Base-by-base conservation (phyloP, 768 basidiomycete genomes). In the Rhodotorula sphaerocarpa region DNA sequence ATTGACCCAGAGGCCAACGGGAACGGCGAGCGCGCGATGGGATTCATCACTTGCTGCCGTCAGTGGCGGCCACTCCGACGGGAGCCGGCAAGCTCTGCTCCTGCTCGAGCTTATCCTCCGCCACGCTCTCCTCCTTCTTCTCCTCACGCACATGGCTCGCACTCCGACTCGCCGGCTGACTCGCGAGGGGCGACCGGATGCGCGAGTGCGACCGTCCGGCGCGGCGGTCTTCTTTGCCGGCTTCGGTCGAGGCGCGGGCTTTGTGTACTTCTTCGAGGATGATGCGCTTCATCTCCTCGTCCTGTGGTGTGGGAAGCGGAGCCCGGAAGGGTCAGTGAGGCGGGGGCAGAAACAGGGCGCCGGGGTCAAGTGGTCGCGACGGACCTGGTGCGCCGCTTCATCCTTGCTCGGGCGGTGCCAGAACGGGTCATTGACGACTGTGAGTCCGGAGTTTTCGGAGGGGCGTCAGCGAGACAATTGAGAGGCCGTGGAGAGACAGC, bases 351-450 rank as follows among this genome's bases (percentile, higher is more conserved):
- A n/a, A n/a, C n/a, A n/a, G n/a, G n/a, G n/a, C n/a, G n/a, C n/a
- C n/a, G n/a, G n/a, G n/a, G n/a, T n/a, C n/a, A n/a, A n/a, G n/a
- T n/a, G 42, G 11, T 23, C 11, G n/a, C 10, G 45, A 46, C n/a
- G 52, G 3, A 42, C 36, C 39, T 53, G 52, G 52, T 53, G 44
- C 31, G 30, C 55, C 28, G 34, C 45, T 34, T 57, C 45, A 23
- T 47, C 46, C 55, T 57, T 39, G 27, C 18, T 27, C 55, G 45
- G 12, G n/a, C 55, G 55, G 30, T 57, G 45, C 25, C 44, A 57
- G 46, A 57, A 57, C 21, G 55, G 55, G 36, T 57, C 55, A n/a
- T 47, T 27, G 46, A 48, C 55, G 46, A 57, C 44, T 39, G 55
- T 18, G 16, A 7, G 31, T 2, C 14, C 6, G 16, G 15, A 33